Conservation (phyloP, 805 yeast genomes). For the Cyberlindnera mycetangii region DNA sequence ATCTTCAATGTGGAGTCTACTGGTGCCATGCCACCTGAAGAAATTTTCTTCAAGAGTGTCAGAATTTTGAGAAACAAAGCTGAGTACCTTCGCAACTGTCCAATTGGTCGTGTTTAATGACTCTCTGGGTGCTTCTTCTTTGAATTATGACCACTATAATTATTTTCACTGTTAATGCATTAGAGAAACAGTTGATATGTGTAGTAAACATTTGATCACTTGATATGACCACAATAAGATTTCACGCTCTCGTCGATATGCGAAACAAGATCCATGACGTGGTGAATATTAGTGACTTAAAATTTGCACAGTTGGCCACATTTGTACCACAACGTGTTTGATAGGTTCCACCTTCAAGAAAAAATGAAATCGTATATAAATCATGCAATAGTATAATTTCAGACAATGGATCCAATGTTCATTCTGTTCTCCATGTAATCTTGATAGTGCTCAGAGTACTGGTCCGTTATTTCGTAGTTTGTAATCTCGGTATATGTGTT, state of each 20-base stretch:
- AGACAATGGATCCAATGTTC: slow-evolving; percentile 6
- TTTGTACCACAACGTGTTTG: too few species aligned
- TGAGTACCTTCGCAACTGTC: slow-evolving; percentile 73
- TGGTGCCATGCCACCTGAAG: slow-evolving; percentile 97
- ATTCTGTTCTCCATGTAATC: slow-evolving; percentile 16
- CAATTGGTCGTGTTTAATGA: slow-evolving; percentile 56
- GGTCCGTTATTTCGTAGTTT: slow-evolving; percentile 11
- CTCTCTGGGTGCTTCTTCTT: too few species aligned
- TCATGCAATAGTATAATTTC: background rate
- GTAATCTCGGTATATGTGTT: slow-evolving; percentile 26
- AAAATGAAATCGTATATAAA: background rate
- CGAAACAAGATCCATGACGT: too few species aligned
- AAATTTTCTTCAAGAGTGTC: slow-evolving; percentile 88
- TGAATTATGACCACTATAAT: background rate
- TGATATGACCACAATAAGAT: too few species aligned
- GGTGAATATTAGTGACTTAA: too few species aligned
- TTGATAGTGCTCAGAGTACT: slow-evolving; percentile 11
- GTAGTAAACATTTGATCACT: too few species aligned
- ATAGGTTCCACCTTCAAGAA: too few species aligned
- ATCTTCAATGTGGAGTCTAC: slow-evolving; percentile 92
- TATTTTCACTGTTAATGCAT: background rate
- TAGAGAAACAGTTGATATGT: too few species aligned
- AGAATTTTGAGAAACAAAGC: slow-evolving; percentile 84
- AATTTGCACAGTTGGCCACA: too few species aligned
- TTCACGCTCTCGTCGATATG: too few species aligned